Percentiles rank a stretch among this genome's conserved stretches.
These are phyloP conservation scores for slime mould (Dictyostelium discoideum) DNA, from an alignment of 78 protist genomes.

Conservation along the genomic window dicty_2.7 NC_007091.3:4849001-4849500, in stretches of 20 bases:
- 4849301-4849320: too few species aligned
- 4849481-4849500: too few species aligned
- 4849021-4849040: conserved; percentile 5
- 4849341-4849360: too few species aligned
- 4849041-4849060: conserved; percentile 19
- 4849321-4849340: too few species aligned
- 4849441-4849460: not conserved
- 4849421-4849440: not conserved
- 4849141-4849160: too few species aligned
- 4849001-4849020: not conserved
- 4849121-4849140: too few species aligned
- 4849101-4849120: not conserved
- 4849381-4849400: not conserved
- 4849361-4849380: not conserved
- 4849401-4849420: not conserved
- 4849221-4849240: too few species aligned
- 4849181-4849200: too few species aligned
- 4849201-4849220: too few species aligned
- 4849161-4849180: too few species aligned
- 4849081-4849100: not conserved
- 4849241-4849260: not conserved
- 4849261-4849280: not conserved
- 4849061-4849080: conserved; percentile 22
- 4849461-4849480: not conserved
- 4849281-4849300: too few species aligned